Evolutionary conservation across 805 yeast genomes (phyloP), one percentile per base, ranked within the genome.

Genomic region (Candida orba): DNA sequence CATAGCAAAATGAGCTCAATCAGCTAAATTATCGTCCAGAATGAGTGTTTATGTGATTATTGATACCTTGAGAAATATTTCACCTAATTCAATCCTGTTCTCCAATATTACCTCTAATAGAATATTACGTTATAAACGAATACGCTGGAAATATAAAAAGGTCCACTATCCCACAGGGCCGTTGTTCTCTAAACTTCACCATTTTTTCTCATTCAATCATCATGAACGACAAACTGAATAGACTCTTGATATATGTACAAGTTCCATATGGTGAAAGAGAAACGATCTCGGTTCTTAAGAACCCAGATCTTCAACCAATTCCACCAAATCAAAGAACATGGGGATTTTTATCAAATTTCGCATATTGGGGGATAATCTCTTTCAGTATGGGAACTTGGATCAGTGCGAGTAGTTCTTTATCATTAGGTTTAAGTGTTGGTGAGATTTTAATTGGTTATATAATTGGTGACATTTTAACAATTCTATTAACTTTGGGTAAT

Each of bases 401-500:
- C 15, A 62, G 71, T 40, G 77, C 74, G 1, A 59, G 72, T 8
- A 64, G 78, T 2, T 62, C 75, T 9, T 49, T 75, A 8, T 49
- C 66, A 6, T 58, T 69, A 8, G 79, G 79, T 3, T 56, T 74
- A 42, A 63, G 67, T 34, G 71, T 73, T 36, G 63, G 68, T 6
- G 71, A 73, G 40, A 64, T 73, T 8, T 66, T 76, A 54, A 71
- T 73, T 9, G 64, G 69, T 18, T 53, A 57, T 52, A 48, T 52
- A 30, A 49, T 76, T n/a, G 79, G 75, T 29, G 75, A 74, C 54
- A 50, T 69, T 6, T 48, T 76, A 14, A 71, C 76, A 14, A 59
- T 70, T 35, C 15, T 62, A 6, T 65, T 69, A 44, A 71, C 79
- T 14, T 50, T 71, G 33, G 65, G 72, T 12, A 73, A 73, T 52